Percentiles rank a stretch among this genome's conserved stretches.
phyloP scores from a whole-genome alignment of 1,284 basidiomycete genomes.

The Apiotrichum gracile region DNA sequence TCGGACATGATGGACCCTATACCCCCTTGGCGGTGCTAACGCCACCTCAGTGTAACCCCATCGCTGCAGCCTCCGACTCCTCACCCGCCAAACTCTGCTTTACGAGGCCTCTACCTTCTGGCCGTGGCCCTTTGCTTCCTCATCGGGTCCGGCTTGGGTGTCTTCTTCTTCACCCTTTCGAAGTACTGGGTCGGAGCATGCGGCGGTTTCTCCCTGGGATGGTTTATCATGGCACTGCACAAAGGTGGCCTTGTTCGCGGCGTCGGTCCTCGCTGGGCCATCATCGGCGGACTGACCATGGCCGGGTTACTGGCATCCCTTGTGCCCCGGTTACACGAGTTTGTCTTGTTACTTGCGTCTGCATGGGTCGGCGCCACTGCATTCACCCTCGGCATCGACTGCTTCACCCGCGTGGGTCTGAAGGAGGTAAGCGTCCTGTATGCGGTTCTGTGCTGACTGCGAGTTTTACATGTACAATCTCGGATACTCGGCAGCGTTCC shows the following conservation, averaged over 20 bases:
- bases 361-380: slow-evolving; percentile 76
- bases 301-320: slow-evolving; percentile 59
- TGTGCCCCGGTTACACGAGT: slow-evolving; percentile 67
- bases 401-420: slow-evolving; percentile 79
- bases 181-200: slow-evolving; percentile 80
- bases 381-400: slow-evolving; percentile 87
- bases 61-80: slow-evolving; percentile 55
- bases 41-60: slow-evolving; percentile 32
- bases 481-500: slow-evolving; percentile 65
- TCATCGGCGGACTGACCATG: slow-evolving; percentile 62
- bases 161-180: slow-evolving; percentile 80
- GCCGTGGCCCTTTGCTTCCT: slow-evolving; percentile 71
- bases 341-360: slow-evolving; percentile 72
- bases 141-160: slow-evolving; percentile 72
- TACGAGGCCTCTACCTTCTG: slow-evolving; percentile 85
- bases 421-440: slow-evolving; percentile 60
- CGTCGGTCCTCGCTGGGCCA: slow-evolving; percentile 71
- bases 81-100: slow-evolving; percentile 67
- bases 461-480: slow-evolving; percentile 91
- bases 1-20: neutral
- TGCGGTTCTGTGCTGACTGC: slow-evolving; percentile 34
- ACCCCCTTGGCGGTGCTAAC: slow-evolving; percentile 5
- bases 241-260: slow-evolving; percentile 74
- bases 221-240: slow-evolving; percentile 80
- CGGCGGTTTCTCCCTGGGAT: slow-evolving; percentile 78